Base-by-base conservation (phyloP, 163 green algal genomes). In the Trebouxiophyceae sp. region DNA sequence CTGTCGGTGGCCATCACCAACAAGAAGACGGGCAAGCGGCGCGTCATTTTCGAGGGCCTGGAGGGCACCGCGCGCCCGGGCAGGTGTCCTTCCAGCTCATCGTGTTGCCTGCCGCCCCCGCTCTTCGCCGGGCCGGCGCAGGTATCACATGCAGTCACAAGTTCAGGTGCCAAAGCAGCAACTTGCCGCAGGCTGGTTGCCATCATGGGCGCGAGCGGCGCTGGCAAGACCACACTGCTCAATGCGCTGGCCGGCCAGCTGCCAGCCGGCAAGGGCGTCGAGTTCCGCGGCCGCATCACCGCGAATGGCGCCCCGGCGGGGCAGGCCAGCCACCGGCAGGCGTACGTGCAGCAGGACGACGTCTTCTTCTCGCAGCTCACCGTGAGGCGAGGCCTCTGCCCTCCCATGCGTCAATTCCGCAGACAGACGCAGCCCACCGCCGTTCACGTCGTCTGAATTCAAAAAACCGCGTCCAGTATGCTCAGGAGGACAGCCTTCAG, bases 271-370 rank as follows among this genome's bases (percentile, higher is more conserved):
- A 66, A 76, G 56, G 59, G 65, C n/a, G 63, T 86, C 68, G 27
- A 24, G 6, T 65, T 84, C 28, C 29, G 50, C 28, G 81, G 83
- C 24, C 29, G 62, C 0, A 27, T 91, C 12, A 75, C 70, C 0
- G 68, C 87, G 32, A 92, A 91, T 63, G 84, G 84, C 24, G 33
- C 60, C 5, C 63, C 66, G 7, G 57, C 65, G 22, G 12, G 19
- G 28, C 33, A 34, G 32, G 31, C 69, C 46, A 16, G 26, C 39
- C 34, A 77, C 61, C 73, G 55, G 12, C 75, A 89, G 63, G 91
- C 83, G 2, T 97, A 94, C 64, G 92, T 97, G 23, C 83, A 91
- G 64, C 92, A 97, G 69, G 84, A 95, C n/a, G 92, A 97, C 70
- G 72, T 96, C 34, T 97, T 97, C 77, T 97, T 88, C 77, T 87